phyloP scores from a whole-genome alignment of 257 asterid species.

The Lantana camara region DNA sequence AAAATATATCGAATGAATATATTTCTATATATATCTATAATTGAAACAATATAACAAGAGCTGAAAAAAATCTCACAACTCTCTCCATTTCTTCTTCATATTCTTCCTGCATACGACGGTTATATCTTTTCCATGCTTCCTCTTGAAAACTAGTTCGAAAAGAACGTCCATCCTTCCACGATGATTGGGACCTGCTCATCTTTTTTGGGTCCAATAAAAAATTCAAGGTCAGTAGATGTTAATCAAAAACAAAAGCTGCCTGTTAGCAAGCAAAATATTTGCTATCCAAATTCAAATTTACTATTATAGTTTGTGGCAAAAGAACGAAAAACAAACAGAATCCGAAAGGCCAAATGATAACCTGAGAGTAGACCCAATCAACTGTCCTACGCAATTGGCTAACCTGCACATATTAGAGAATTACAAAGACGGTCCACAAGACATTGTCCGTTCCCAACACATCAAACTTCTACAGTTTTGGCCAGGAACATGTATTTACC shows the following conservation, averaged over 20 bases:
- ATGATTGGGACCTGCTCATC: slow-evolving; percentile 73
- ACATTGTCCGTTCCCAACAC: slow-evolving; percentile 1
- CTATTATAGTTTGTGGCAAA: not conserved
- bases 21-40: too few relatives aligned
- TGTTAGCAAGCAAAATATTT: not conserved
- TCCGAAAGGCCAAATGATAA: slow-evolving; percentile 33
- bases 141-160: slow-evolving; percentile 65
- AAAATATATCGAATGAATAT: too few relatives aligned
- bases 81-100: slow-evolving; percentile 98
- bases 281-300: slow-evolving; percentile 12
- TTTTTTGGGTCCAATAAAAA: slow-evolving; percentile 46
- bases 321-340: slow-evolving; percentile 8
- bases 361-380: slow-evolving; percentile 75
- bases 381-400: slow-evolving; percentile 64
- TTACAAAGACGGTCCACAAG: slow-evolving; percentile 14
- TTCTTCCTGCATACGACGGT: slow-evolving; percentile 87
- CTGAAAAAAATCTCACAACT: slow-evolving; percentile 63
- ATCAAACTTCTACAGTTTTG: not conserved
- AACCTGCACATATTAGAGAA: slow-evolving; percentile 49
- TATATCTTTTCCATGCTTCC: slow-evolving; percentile 86
- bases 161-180: slow-evolving; percentile 59
- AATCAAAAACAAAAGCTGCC: slow-evolving; percentile 22
- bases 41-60: slow-evolving; percentile 4
- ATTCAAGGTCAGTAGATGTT: slow-evolving; percentile 40
- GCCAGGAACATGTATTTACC: not conserved